Evolutionary conservation across 1,139 yeast genomes (phyloP), one percentile per base, ranked within the genome.

Genomic region (Pichia sp.): DNA sequence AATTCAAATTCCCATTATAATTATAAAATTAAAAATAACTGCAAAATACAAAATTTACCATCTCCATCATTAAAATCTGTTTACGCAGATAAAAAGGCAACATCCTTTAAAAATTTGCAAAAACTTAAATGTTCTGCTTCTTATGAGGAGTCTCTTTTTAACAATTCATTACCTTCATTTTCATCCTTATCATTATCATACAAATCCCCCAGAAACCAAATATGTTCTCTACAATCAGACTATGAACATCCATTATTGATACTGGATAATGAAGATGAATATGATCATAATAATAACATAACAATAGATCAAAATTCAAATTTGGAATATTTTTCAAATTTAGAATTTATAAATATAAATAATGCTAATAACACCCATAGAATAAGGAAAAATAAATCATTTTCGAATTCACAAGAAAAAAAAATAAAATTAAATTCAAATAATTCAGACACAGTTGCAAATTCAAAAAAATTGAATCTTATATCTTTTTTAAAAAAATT

Each of bases 31-130:
- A 18, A 18, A 18, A 18, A 18, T 18, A 18, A 18, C 18, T 18
- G 18, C 18, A 18, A 18, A 18, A 18, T 18, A 18, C 18, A 18
- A 18, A 18, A 18, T 18, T 18, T 18, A 18, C 18, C 18, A 18
- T 45, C 52, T 4, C 52, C 53, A 7, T 51, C 53, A 11, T 35
- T 48, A 5, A 46, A 39, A 30, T 43, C 50, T 5, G 46, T 45
- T 2, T 48, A 48, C 41, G 33, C 40, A 32, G 34, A 37, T 9
- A 45, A 39, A 48, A 41, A 42, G 18, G 45, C 43, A 7, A n/a
- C 44, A 4, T 45, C 51, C 3, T 44, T 49, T 9, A 34, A 35
- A 32, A 39, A 46, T 10, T 30, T 28, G 10, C 38, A 33, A 2
- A 36, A 34, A 4, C 7, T 8, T 4, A 31, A 26, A 31, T 10